Percentiles rank a stretch among this genome's conserved stretches.
Conservation (phyloP, 495 filamentous ascomycete genomes). For the Penicillium riverlandense region DNA sequence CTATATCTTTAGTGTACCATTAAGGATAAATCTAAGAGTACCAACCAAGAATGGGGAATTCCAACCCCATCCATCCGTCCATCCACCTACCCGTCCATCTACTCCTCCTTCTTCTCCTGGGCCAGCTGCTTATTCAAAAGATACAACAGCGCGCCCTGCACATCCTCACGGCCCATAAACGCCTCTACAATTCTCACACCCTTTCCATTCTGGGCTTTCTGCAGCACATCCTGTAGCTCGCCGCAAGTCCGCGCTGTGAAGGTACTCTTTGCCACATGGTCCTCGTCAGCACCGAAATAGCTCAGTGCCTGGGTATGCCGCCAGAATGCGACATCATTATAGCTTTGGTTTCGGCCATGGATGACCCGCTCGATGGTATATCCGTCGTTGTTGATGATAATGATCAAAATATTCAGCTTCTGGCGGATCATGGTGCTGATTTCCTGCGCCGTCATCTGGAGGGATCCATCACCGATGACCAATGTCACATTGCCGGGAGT, state of each 20-base stretch:
- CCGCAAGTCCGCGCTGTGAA: conserved; percentile 27
- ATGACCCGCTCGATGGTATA: conserved; percentile 72
- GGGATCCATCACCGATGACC: conserved; percentile 75
- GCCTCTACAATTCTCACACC: conserved; percentile 40
- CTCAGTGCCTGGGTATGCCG: conserved; percentile 41
- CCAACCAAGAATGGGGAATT: background rate
- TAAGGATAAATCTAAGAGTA: no score
- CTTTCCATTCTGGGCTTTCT: conserved; percentile 25
- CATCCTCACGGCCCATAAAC: conserved; percentile 39
- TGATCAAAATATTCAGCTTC: conserved; percentile 61
- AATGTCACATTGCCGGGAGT: conserved; percentile 43
- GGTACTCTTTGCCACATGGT: conserved; percentile 15
- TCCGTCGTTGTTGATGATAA: conserved; percentile 70
- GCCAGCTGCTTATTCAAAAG: conserved; percentile 20
- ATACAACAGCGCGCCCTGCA: conserved; percentile 22
- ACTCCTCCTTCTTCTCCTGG: conserved; percentile 9
- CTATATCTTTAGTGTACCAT: no score
- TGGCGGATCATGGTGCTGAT: conserved; percentile 69
- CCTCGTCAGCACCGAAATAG: conserved; percentile 36
- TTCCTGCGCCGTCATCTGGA: conserved; percentile 75
- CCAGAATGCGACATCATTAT: conserved; percentile 69
- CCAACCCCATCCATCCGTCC: background rate
- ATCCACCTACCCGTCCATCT: background rate
- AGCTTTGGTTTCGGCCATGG: conserved; percentile 63
- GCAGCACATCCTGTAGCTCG: conserved; percentile 28